Evolutionary conservation across 163 green algal genomes (phyloP), one percentile per base, ranked within the genome.

Genomic region (Chlamydomonas reinhardtii): DNA sequence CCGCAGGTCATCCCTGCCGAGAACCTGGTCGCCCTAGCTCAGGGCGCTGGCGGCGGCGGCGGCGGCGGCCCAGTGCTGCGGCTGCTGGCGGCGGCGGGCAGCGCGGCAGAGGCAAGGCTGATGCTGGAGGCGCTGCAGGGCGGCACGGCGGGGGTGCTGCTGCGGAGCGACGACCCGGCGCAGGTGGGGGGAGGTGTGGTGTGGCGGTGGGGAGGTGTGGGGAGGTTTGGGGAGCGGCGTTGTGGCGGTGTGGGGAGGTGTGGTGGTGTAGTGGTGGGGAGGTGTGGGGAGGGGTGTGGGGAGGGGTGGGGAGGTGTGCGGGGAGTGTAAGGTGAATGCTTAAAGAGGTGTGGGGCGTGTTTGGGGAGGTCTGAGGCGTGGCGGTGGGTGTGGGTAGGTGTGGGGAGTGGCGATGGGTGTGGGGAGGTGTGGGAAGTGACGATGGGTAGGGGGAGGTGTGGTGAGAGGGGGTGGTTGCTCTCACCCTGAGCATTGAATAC

Each of bases 1-100:
- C 39, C 2, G 52, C 88, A 95, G 89, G 93, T 98, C 48, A 99
- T 99, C 32, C 97, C 97, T 0, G 96, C 95, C 19, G 97, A 99
- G 86, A 99, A 99, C 88, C 82, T 99, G 32, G 95, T 99, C 24
- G 97, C 97, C 4, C 86, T 94, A 25, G 95, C 91, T 25, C 94
- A 97, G 89, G 35, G 68, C 52, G 43, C 43, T 95, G 19, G 48
- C 95, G n/a, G 95, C 90, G n/a, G 90, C 95, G 88, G 73, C 76
- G 56, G 17, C 27, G 20, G 25, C 35, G 29, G 17, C 2, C 61
- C 52, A n/a, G n/a, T 68, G 27, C 20, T 81, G 69, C 82, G 89
- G 75, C 84, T 99, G 73, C 79, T 99, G 80, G 93, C 93, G 0
- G 73, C 90, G 0, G 92, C 91, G 0, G 54, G 22, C 22, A 92